These are phyloP conservation scores for Cystofilobasidium bisporidii DNA, from an alignment of 768 basidiomycete genomes.

Conservation along the genomic window DNA sequence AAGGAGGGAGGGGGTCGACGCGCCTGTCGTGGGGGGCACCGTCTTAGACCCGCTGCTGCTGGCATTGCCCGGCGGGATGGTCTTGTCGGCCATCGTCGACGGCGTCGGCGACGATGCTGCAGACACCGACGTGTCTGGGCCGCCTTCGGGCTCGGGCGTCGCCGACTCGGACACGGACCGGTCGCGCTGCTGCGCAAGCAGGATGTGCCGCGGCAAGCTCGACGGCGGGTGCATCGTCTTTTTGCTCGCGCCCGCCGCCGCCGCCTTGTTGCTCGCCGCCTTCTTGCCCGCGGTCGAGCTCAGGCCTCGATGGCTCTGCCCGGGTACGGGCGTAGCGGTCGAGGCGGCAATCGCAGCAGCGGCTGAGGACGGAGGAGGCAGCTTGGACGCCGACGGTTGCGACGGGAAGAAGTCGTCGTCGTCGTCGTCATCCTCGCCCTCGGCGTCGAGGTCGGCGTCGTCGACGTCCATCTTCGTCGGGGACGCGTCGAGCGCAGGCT, in stretches of 20 bases:
- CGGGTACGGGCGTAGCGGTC: background rate
- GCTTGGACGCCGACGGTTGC: constrained; percentile 45
- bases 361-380: background rate
- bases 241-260: background rate
- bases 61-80: background rate
- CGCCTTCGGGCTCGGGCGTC: constrained; percentile 17
- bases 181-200: background rate
- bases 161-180: constrained; percentile 12
- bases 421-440: constrained; percentile 50
- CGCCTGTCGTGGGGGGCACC: background rate
- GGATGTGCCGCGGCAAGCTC: constrained; percentile 10
- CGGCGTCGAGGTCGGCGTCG: constrained; percentile 26
- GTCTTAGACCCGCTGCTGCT: background rate
- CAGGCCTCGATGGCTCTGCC: constrained; percentile 7
- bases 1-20: background rate
- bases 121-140: background rate
- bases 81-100: background rate
- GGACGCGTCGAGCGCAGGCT: constrained; percentile 20
- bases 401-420: constrained; percentile 46
- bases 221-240: constrained; percentile 17
- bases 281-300: constrained; percentile 6
- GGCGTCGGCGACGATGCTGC: background rate
- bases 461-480: constrained; percentile 27
- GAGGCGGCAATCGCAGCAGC: no score
- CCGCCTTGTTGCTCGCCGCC: constrained; percentile 6